phyloP scores from a whole-genome alignment of 148 eudicot genomes.

The Amaranthus palmeri region DNA sequence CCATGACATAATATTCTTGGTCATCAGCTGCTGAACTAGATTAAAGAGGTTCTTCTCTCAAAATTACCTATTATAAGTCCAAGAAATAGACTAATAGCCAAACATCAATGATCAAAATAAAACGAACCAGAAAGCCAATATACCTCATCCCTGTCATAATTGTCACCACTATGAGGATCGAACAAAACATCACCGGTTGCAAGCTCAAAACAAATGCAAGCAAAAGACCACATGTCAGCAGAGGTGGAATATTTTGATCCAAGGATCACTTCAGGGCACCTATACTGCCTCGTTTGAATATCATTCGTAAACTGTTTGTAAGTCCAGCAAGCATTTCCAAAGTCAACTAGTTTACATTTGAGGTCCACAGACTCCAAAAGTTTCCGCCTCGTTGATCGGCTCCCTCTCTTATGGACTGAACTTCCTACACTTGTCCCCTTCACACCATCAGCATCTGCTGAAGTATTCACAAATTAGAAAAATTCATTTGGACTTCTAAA shows the following conservation, averaged over 20 bases:
- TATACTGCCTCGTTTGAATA: constrained; percentile 92
- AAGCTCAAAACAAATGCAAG: constrained; percentile 97
- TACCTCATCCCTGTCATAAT: constrained; percentile 96
- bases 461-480: constrained; percentile 40
- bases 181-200: constrained; percentile 95
- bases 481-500: constrained; percentile 22
- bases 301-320: constrained; percentile 93
- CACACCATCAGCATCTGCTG: constrained; percentile 37
- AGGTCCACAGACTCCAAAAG: constrained; percentile 61
- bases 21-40: not conserved
- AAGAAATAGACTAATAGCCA: not conserved
- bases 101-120: constrained; percentile 1
- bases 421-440: constrained; percentile 33
- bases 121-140: not conserved
- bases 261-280: constrained; percentile 90
- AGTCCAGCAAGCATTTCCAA: constrained; percentile 99
- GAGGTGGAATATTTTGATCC: constrained; percentile 88
- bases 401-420: constrained; percentile 54
- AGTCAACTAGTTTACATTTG: constrained; percentile 88
- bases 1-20: not conserved
- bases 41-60: not conserved
- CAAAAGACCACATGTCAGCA: constrained; percentile 97
- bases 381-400: constrained; percentile 52
- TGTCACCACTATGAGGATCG: constrained; percentile 94
- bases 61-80: not conserved